Evolutionary conservation across 1,284 basidiomycete species (phyloP).

Genomic region (Cerrena zonata): DNA sequence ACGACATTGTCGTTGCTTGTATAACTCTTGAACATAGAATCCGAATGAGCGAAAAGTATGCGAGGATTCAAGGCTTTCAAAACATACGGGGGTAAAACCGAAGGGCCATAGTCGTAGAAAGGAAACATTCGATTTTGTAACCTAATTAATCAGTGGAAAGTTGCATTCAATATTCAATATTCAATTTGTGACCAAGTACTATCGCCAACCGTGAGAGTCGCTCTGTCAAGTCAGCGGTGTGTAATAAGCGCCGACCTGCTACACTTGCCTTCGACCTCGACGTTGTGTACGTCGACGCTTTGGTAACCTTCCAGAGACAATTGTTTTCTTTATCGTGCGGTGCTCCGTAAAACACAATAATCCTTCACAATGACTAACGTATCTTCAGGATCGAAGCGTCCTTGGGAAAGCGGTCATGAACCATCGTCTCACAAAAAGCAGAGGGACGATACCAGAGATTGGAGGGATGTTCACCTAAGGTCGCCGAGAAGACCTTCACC

Average conservation of each 20-base stretch:
- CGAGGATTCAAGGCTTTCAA: not conserved
- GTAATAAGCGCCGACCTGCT: no score
- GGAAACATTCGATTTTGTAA: no score
- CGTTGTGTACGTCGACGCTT: slow-evolving; percentile 3
- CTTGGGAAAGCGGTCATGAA: slow-evolving; percentile 55
- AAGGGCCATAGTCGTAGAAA: no score
- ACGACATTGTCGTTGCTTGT: slow-evolving; percentile 1
- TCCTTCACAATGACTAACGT: slow-evolving; percentile 69
- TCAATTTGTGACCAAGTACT: no score
- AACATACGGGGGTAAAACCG: no score
- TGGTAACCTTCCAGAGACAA: slow-evolving; percentile 6
- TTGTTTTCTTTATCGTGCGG: slow-evolving; percentile 62
- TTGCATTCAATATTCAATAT: no score
- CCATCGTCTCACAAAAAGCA: slow-evolving; percentile 46
- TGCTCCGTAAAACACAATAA: slow-evolving; percentile 66
- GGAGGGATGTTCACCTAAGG: slow-evolving; percentile 69
- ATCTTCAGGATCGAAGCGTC: slow-evolving; percentile 76
- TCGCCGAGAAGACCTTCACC: slow-evolving; percentile 28
- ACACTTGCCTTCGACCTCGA: not conserved
- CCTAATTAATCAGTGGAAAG: no score
- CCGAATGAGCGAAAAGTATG: not conserved
- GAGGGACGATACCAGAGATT: slow-evolving; percentile 60
- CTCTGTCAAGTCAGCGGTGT: no score
- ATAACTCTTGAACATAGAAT: not conserved
- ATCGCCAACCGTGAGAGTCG: no score